Evolutionary conservation across 208 protist species (phyloP).

Genomic region (Crithidia fasciculata): DNA sequence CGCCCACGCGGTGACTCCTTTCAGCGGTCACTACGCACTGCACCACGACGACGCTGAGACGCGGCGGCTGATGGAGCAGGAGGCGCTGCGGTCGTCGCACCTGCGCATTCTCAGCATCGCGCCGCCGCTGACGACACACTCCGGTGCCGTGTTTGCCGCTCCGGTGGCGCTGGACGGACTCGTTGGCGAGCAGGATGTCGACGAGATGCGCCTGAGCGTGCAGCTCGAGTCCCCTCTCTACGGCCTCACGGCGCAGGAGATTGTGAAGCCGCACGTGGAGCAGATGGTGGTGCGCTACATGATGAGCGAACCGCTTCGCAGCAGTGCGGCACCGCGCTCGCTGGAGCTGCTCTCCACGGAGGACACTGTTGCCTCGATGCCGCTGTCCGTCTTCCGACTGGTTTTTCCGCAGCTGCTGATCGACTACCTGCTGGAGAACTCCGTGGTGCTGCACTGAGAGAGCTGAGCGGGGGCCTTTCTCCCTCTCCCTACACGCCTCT

Average conservation of each 20-base stretch:
- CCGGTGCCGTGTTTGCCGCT: conserved; percentile 33
- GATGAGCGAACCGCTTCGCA: conserved; percentile 7
- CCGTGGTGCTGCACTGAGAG: conserved; percentile 55
- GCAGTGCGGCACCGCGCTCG: neutral
- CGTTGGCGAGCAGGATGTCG: conserved; percentile 51
- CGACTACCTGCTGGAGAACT: conserved; percentile 72
- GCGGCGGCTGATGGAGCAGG: conserved; percentile 27
- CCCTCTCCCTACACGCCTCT: neutral
- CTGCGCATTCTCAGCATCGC: conserved; percentile 69
- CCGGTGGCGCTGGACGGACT: conserved; percentile 43
- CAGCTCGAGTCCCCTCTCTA: conserved; percentile 30
- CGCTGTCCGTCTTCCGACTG: conserved; percentile 76
- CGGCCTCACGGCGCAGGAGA: conserved; percentile 31
- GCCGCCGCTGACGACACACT: conserved; percentile 36
- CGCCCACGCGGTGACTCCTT: conserved; percentile 16
- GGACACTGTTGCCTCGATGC: conserved; percentile 50
- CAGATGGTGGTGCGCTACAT: conserved; percentile 73
- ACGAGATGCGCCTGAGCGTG: conserved; percentile 47
- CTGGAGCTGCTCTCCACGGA: neutral
- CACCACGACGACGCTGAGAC: conserved; percentile 12
- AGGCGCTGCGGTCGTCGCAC: conserved; percentile 12
- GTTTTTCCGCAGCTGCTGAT: conserved; percentile 80
- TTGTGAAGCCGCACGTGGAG: conserved; percentile 47
- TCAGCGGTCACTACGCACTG: conserved; percentile 17
- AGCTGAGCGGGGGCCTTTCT: no score